Evolutionary conservation across 176 grass and related monocot species (phyloP).

Genomic region (Aegilops speltoides): DNA sequence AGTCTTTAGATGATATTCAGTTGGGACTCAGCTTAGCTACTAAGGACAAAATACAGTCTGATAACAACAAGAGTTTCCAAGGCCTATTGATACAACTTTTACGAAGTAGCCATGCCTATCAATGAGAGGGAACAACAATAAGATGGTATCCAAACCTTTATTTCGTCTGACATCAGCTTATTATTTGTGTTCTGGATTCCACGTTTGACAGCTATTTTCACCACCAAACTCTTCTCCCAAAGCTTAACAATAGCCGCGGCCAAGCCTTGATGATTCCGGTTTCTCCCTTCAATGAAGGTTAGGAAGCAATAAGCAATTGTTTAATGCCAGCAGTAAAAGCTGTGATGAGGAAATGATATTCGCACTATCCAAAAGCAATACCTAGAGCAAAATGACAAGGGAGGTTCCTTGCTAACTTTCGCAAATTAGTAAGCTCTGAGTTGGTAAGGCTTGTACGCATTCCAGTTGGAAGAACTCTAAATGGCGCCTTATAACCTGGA

Average conservation of each 20-base stretch:
- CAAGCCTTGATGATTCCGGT: slow-evolving; percentile 89
- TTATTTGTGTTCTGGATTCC: slow-evolving; percentile 96
- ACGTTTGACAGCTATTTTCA: slow-evolving; percentile 93
- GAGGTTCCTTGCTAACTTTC: slow-evolving; percentile 69
- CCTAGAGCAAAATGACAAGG: slow-evolving; percentile 97
- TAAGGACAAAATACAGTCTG: not conserved
- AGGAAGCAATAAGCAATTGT: slow-evolving; percentile 30
- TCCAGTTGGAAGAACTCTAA: slow-evolving; percentile 77
- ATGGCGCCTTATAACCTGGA: slow-evolving; percentile 87
- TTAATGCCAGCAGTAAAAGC: not conserved
- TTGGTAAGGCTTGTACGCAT: slow-evolving; percentile 79
- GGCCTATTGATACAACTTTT: not conserved
- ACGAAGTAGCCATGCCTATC: not conserved
- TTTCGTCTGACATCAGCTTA: slow-evolving; percentile 87
- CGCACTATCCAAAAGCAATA: slow-evolving; percentile 38
- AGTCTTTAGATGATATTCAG: not conserved
- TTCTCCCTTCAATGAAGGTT: slow-evolving; percentile 73
- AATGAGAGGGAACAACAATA: not conserved
- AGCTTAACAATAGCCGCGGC: slow-evolving; percentile 81
- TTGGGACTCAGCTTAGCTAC: not conserved
- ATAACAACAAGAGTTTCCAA: not conserved
- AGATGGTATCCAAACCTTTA: slow-evolving; percentile 61
- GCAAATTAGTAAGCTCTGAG: slow-evolving; percentile 73
- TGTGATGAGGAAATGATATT: not conserved
- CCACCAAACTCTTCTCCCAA: slow-evolving; percentile 94